These are phyloP conservation scores for Monoraphidium neglectum DNA, from an alignment of 139 green algal genomes.

Conservation along the genomic window DNA sequence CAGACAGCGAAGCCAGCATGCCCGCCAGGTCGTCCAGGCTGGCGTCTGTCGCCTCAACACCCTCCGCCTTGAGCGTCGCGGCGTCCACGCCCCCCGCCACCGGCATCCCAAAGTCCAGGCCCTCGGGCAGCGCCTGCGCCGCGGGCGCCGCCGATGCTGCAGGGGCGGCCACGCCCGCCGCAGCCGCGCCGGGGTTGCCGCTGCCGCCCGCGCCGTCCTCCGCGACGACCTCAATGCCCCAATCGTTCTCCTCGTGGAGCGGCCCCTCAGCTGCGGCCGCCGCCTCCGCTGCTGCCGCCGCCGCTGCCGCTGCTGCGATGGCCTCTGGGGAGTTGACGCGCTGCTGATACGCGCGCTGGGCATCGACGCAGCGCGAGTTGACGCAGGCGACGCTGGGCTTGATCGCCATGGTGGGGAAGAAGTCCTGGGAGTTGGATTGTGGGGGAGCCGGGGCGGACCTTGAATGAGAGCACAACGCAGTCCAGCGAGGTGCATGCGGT, in stretches of 20 bases:
- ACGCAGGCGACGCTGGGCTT: slow-evolving; percentile 82
- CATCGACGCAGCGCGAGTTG: slow-evolving; percentile 74
- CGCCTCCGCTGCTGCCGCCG: slow-evolving; percentile 30
- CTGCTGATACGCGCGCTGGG: slow-evolving; percentile 43
- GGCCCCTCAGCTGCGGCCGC: slow-evolving; percentile 44
- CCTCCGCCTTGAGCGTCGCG: slow-evolving; percentile 44
- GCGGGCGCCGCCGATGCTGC: neutral
- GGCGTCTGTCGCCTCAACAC: slow-evolving; percentile 42
- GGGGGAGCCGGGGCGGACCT: no score
- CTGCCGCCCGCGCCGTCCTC: neutral
- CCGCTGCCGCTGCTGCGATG: slow-evolving; percentile 43
- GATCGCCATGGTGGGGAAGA: slow-evolving; percentile 95
- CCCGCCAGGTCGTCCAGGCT: slow-evolving; percentile 77
- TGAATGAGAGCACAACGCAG: no score
- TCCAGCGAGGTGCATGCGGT: no score
- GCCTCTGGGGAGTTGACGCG: slow-evolving; percentile 33
- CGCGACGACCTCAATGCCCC: slow-evolving; percentile 78
- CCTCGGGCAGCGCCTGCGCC: slow-evolving; percentile 45
- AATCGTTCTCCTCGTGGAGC: slow-evolving; percentile 91
- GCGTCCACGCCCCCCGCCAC: slow-evolving; percentile 39
- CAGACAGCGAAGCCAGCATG: slow-evolving; percentile 57
- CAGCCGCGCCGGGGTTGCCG: neutral
- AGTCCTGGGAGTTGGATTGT: slow-evolving; percentile 92
- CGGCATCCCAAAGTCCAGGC: slow-evolving; percentile 64
- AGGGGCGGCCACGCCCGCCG: neutral